Conservation (phyloP, 2,329 filamentous ascomycete genomes). For the Phoma sp. region DNA sequence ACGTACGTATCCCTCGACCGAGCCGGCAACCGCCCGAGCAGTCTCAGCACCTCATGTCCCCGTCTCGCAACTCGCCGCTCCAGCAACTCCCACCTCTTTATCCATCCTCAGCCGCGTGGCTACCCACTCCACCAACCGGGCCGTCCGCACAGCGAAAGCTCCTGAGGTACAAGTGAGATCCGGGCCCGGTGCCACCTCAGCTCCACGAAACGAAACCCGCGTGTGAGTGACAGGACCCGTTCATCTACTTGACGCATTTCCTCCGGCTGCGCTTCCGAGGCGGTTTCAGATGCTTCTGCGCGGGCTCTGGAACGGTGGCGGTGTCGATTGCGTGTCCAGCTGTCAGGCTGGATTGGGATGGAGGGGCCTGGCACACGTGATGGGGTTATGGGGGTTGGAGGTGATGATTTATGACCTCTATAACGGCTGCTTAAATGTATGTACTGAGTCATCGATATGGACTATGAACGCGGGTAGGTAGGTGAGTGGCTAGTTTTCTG, state of each 20-base stretch:
- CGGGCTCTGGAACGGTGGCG: background rate
- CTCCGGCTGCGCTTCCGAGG: background rate
- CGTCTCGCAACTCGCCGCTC: constrained; percentile 1
- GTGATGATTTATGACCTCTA: too few relatives aligned
- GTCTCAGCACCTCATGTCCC: constrained; percentile 8
- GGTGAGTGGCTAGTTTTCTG: too few relatives aligned
- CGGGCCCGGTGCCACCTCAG: background rate
- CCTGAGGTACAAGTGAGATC: background rate
- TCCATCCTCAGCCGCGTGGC: background rate
- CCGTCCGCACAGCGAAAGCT: background rate
- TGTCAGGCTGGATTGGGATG: background rate
- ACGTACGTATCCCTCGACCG: background rate
- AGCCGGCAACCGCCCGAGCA: background rate
- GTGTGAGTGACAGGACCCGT: background rate
- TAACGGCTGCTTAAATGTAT: too few relatives aligned
- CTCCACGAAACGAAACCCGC: background rate
- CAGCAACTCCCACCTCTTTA: background rate
- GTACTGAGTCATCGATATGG: too few relatives aligned
- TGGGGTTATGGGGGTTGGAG: too few relatives aligned
- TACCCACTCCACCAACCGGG: constrained; percentile 2
- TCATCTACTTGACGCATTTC: constrained; percentile 2
- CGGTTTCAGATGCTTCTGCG: background rate
- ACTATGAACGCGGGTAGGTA: too few relatives aligned
- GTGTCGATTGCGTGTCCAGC: constrained; percentile 2
- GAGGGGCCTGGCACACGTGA: too few relatives aligned